Conservation (phyloP, 768 basidiomycete species). For the Pholiota microspora region DNA sequence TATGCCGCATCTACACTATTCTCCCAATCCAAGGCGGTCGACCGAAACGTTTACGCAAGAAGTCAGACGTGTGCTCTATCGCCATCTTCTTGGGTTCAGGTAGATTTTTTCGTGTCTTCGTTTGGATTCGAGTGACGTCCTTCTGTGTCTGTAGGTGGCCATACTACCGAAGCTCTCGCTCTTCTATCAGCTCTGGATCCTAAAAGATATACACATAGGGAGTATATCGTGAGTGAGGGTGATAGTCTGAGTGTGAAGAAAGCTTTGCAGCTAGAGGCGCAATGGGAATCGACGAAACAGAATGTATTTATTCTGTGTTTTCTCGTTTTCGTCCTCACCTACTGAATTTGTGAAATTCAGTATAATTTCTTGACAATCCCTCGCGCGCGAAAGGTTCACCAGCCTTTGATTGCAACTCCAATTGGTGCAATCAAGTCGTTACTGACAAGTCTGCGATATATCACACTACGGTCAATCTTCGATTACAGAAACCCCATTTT, state of each 20-base stretch:
- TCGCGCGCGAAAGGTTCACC: conserved; percentile 85
- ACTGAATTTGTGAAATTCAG: conserved; percentile 13
- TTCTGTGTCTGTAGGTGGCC: conserved; percentile 64
- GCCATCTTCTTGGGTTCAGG: conserved; percentile 95
- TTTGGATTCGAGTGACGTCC: background rate
- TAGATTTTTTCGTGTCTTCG: conserved; percentile 23
- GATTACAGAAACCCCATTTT: conserved; percentile 30
- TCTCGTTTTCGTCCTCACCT: conserved; percentile 2
- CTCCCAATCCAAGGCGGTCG: conserved; percentile 18
- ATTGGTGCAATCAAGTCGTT: conserved; percentile 65
- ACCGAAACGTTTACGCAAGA: background rate
- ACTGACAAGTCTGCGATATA: conserved; percentile 53
- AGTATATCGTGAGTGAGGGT: conserved; percentile 80
- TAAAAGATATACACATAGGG: conserved; percentile 68
- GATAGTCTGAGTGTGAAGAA: conserved; percentile 78
- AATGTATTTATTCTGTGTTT: conserved; percentile 10
- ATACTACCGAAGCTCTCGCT: conserved; percentile 83
- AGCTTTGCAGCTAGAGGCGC: conserved; percentile 60
- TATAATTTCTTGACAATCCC: conserved; percentile 71
- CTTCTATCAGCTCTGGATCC: conserved; percentile 75
- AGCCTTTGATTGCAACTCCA: conserved; percentile 68
- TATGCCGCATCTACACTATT: conserved; percentile 31
- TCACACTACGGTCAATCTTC: conserved; percentile 55
- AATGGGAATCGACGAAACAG: conserved; percentile 11
- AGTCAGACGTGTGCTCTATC: conserved; percentile 37